Evolutionary conservation across 176 grass and related monocot genomes (phyloP).

Genomic region (Triticum timopheevii): DNA sequence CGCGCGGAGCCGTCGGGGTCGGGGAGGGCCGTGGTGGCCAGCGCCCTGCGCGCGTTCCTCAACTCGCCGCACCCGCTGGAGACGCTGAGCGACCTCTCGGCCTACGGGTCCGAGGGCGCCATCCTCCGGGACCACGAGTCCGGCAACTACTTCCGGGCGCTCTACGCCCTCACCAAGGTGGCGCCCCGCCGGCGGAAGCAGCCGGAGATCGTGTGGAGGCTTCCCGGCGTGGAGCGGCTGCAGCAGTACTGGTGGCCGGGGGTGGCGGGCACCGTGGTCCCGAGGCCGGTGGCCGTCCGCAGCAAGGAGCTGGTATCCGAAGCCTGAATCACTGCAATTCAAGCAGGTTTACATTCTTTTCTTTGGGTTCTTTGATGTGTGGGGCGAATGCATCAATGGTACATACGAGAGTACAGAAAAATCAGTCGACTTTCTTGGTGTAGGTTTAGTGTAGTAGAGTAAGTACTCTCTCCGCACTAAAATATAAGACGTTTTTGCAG

Average conservation of each 20-base stretch:
- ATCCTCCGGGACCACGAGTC: conserved; percentile 98
- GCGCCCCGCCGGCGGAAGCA: conserved; percentile 39
- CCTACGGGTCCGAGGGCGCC: conserved; percentile 80
- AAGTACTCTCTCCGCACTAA: no score
- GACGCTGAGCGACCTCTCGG: conserved; percentile 84
- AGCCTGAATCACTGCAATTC: conserved; percentile 7
- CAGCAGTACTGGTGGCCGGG: conserved; percentile 73
- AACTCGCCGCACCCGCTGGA: conserved; percentile 97
- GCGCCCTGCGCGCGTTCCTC: conserved; percentile 79
- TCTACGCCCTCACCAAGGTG: conserved; percentile 53
- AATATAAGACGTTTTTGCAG: no score
- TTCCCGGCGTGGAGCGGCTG: conserved; percentile 58
- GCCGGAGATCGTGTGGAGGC: conserved; percentile 50
- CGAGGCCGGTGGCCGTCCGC: conserved; percentile 14
- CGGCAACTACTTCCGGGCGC: conserved; percentile 79
- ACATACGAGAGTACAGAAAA: conserved; percentile 29
- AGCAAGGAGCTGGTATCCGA: conserved; percentile 60
- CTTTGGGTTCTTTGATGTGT: conserved; percentile 46
- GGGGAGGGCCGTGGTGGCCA: conserved; percentile 43
- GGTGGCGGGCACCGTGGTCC: conserved; percentile 41
- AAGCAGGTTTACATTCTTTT: conserved; percentile 21
- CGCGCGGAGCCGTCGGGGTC: neutral
- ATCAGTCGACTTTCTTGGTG: conserved; percentile 19
- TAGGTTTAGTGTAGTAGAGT: conserved; percentile 37
- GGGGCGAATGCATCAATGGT: conserved; percentile 5